Percentiles rank a stretch among this genome's conserved stretches.
These are phyloP conservation scores for Solanum gandarillasii DNA, from an alignment of 257 asterid genomes.

Conservation along the genomic window DNA sequence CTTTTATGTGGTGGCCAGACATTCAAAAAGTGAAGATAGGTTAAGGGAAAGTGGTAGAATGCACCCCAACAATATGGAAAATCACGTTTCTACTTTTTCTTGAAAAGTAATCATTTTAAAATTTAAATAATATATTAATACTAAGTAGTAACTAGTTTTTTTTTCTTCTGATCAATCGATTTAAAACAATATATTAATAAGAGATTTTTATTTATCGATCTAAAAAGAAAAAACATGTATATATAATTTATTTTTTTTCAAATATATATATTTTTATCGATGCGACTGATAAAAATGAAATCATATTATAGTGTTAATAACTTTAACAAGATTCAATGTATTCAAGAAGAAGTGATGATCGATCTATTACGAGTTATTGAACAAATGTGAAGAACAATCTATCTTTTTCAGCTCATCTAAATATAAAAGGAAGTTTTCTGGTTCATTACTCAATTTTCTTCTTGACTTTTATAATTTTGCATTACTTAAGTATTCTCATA, in stretches of 20 bases:
- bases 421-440: no score
- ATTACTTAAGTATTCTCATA: background rate
- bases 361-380: no score
- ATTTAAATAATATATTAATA: background rate
- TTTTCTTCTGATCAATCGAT: background rate
- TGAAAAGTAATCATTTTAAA: background rate
- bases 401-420: background rate
- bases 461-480: no score
- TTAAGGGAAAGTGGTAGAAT: background rate
- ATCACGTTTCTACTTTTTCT: background rate
- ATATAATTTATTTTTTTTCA: no score
- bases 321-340: no score
- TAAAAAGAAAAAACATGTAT: no score
- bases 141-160: background rate
- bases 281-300: no score
- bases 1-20: background rate
- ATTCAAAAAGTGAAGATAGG: background rate
- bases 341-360: background rate
- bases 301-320: no score
- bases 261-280: no score
- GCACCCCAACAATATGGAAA: background rate
- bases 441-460: background rate
- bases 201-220: background rate
- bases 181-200: background rate
- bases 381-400: background rate